Evolutionary conservation across 1,139 yeast genomes (phyloP).

Genomic region (Cylindricascospora bacillispora): DNA sequence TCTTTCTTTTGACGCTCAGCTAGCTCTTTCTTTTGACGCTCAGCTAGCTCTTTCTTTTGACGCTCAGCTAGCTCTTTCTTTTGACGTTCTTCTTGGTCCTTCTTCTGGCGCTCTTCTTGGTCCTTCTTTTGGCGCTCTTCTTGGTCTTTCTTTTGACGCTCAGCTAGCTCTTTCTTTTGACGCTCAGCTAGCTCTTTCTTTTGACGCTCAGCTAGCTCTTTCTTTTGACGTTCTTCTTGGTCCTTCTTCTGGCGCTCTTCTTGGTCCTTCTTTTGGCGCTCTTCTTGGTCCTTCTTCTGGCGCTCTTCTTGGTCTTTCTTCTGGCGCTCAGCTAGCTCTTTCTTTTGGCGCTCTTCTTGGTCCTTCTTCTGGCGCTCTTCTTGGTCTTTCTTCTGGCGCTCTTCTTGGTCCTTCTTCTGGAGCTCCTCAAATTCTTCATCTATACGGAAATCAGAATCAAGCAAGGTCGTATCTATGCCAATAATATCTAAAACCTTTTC

Average conservation of each 20-base stretch:
- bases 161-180: slow-evolving; percentile 1
- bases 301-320: slow-evolving; percentile 10
- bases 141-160: slow-evolving; percentile 1
- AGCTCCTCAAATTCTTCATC: not conserved
- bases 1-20: no score
- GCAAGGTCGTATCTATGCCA: not conserved
- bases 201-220: no score
- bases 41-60: not conserved
- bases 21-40: slow-evolving; percentile 6
- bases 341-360: slow-evolving; percentile 7
- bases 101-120: slow-evolving; percentile 8
- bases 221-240: slow-evolving; percentile 4
- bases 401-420: not conserved
- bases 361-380: slow-evolving; percentile 16
- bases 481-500: no score
- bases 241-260: slow-evolving; percentile 5
- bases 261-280: not conserved
- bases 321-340: no score
- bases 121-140: slow-evolving; percentile 3
- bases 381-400: slow-evolving; percentile 16
- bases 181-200: slow-evolving; percentile 1
- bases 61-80: not conserved
- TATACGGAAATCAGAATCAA: no score
- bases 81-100: slow-evolving; percentile 5
- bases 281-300: slow-evolving; percentile 16